phyloP scores from a whole-genome alignment of 129 eudicot species.

The Flaveria brownii region DNA sequence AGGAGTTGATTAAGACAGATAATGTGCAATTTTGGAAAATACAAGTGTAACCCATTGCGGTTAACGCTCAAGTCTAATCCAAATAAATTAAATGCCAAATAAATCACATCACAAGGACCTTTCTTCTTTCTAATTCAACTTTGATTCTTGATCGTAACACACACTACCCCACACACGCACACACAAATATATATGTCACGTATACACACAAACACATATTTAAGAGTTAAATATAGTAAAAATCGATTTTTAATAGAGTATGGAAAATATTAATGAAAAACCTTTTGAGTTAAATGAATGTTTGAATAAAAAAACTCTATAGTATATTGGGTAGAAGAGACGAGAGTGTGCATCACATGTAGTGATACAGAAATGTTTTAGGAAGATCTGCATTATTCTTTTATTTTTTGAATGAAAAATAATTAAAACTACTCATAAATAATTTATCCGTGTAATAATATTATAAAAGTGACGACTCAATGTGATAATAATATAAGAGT shows the following conservation, averaged over 20 bases:
- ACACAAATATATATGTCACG: background rate
- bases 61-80: conserved; percentile 27
- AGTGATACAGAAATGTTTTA: background rate
- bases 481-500: background rate
- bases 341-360: background rate
- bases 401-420: background rate
- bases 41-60: conserved; percentile 21
- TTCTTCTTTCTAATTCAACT: background rate
- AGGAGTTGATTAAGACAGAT: conserved; percentile 26
- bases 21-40: conserved; percentile 24
- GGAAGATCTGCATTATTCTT: background rate
- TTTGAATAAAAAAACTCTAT: background rate
- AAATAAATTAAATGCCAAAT: conserved; percentile 24
- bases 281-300: background rate
- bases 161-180: conserved; percentile 7
- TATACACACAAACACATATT: background rate
- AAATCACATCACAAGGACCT: conserved; percentile 22
- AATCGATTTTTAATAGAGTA: background rate
- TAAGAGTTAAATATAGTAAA: background rate
- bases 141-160: conserved; percentile 19
- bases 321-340: background rate
- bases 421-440: background rate
- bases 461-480: background rate
- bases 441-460: background rate
- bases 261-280: background rate